These are phyloP conservation scores for Hericium erinaceus DNA, from an alignment of 768 basidiomycete genomes.

Conservation along the genomic window DNA sequence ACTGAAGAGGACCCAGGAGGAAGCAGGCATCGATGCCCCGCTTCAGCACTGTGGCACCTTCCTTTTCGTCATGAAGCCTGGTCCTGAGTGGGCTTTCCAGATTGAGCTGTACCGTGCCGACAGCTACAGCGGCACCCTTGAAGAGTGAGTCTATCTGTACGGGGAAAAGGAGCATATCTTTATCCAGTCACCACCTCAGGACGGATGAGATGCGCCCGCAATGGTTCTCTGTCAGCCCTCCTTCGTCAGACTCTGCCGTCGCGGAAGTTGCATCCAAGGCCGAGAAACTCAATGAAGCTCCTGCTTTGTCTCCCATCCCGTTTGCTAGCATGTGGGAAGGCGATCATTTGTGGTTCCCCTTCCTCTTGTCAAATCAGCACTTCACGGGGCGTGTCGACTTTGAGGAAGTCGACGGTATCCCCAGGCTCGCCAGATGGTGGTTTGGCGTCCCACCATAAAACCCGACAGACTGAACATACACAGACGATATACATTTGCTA, in stretches of 20 bases:
- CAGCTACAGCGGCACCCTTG: constrained; percentile 47
- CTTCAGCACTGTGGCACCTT: constrained; percentile 57
- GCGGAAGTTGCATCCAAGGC: background rate
- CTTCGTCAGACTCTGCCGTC: background rate
- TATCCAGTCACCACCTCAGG: constrained; percentile 26
- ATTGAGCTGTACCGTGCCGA: constrained; percentile 67
- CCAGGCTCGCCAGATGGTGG: constrained; percentile 11
- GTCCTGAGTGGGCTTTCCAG: constrained; percentile 49
- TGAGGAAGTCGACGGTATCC: constrained; percentile 4
- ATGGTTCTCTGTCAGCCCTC: constrained; percentile 50
- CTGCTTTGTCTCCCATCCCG: constrained; percentile 37
- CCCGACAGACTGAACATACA: background rate
- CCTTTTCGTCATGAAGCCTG: constrained; percentile 47
- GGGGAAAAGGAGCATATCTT: background rate
- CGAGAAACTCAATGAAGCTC: background rate
- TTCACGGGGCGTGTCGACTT: constrained; percentile 47
- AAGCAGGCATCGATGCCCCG: constrained; percentile 63
- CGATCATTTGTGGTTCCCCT: constrained; percentile 62
- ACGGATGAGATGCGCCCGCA: constrained; percentile 83
- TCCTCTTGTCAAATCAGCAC: constrained; percentile 33
- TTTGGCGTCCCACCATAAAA: constrained; percentile 6
- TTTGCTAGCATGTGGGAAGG: constrained; percentile 55
- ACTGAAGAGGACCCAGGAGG: constrained; percentile 47
- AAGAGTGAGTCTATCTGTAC: constrained; percentile 43
- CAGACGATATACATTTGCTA: background rate